Conservation (phyloP, 805 yeast genomes). For the Hanseniaspora pseudoguilliermondii region DNA sequence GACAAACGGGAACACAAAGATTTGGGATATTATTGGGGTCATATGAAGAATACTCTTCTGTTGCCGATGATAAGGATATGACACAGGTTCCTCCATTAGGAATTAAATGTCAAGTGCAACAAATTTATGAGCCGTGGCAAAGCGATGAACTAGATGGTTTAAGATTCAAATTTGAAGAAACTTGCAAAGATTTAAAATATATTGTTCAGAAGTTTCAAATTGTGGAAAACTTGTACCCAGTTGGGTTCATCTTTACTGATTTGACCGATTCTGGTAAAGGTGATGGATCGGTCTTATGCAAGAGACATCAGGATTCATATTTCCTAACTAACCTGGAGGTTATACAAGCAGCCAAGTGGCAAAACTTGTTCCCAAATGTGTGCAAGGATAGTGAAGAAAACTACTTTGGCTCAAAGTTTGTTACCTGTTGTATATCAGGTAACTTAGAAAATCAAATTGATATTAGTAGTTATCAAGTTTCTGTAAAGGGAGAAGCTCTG, state of each 20-base stretch:
- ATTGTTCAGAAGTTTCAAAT: conserved; percentile 41
- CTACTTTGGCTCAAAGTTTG: conserved; percentile 72
- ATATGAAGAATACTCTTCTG: conserved; percentile 52
- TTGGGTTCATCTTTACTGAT: conserved; percentile 85
- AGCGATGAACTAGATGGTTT: conserved; percentile 76
- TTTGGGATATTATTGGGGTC: conserved; percentile 74
- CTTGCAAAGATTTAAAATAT: conserved; percentile 23
- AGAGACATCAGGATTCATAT: conserved; percentile 83
- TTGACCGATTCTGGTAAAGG: conserved; percentile 74
- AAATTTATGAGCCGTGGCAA: conserved; percentile 89
- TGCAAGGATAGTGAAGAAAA: conserved; percentile 55
- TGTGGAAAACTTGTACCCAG: conserved; percentile 48
- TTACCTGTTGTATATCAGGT: conserved; percentile 90
- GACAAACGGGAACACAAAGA: conserved; percentile 76
- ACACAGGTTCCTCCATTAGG: conserved; percentile 61
- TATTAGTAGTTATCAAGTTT: conserved; percentile 79
- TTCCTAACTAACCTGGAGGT: conserved; percentile 83
- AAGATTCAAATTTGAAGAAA: conserved; percentile 46
- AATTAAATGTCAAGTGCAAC: conserved; percentile 84
- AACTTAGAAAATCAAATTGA: conserved; percentile 80
- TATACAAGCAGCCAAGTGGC: conserved; percentile 69
- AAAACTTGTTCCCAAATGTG: conserved; percentile 47
- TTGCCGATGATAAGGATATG: conserved; percentile 10
- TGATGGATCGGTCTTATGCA: conserved; percentile 81
- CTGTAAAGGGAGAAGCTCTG: conserved; percentile 75